A percentile compares a stretch with the other conserved stretches of the same genome.
These are phyloP conservation scores for Mayamaea pseudoterrestris DNA, from an alignment of 108 stramenopile species.

Conservation along the genomic window DNA sequence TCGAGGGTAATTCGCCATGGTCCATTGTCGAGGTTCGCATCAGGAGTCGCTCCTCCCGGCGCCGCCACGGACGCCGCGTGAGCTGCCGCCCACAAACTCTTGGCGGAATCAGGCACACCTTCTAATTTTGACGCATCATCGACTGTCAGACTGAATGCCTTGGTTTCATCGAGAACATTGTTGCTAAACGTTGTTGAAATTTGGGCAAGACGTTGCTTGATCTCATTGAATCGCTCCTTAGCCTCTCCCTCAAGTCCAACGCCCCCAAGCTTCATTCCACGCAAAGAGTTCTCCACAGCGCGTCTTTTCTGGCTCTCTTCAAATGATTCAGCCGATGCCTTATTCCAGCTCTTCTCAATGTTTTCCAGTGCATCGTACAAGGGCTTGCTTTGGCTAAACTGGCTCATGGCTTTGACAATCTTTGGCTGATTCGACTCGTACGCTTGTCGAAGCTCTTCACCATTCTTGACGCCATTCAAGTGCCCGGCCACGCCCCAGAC, in stretches of 20 bases:
- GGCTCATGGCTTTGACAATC: slow-evolving; percentile 80
- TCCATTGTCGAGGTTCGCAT: slow-evolving; percentile 67
- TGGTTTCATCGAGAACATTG: slow-evolving; percentile 96
- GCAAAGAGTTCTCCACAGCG: slow-evolving; percentile 68
- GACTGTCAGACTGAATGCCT: slow-evolving; percentile 71
- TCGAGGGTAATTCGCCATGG: slow-evolving; percentile 94
- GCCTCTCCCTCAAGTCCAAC: slow-evolving; percentile 85
- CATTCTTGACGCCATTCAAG: slow-evolving; percentile 94
- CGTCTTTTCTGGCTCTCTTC: slow-evolving; percentile 50
- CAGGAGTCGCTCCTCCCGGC: slow-evolving; percentile 34
- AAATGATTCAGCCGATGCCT: slow-evolving; percentile 20
- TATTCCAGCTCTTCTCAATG: slow-evolving; percentile 40
- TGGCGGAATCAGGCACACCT: slow-evolving; percentile 86
- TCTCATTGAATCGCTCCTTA: slow-evolving; percentile 91
- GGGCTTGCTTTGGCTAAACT: slow-evolving; percentile 77
- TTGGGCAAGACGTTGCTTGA: slow-evolving; percentile 78
- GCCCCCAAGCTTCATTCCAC: slow-evolving; percentile 80
- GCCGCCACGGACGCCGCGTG: slow-evolving; percentile 27
- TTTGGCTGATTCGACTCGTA: slow-evolving; percentile 89
- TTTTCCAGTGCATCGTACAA: slow-evolving; percentile 81
- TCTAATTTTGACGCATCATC: slow-evolving; percentile 59
- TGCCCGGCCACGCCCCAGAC: slow-evolving; percentile 97
- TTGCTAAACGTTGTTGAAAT: slow-evolving; percentile 85
- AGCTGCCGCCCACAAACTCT: slow-evolving; percentile 82
- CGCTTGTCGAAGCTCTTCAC: slow-evolving; percentile 82